Conservation (phyloP, 371 early-diverging fungal genomes). For the Lichtheimia ramosa region DNA sequence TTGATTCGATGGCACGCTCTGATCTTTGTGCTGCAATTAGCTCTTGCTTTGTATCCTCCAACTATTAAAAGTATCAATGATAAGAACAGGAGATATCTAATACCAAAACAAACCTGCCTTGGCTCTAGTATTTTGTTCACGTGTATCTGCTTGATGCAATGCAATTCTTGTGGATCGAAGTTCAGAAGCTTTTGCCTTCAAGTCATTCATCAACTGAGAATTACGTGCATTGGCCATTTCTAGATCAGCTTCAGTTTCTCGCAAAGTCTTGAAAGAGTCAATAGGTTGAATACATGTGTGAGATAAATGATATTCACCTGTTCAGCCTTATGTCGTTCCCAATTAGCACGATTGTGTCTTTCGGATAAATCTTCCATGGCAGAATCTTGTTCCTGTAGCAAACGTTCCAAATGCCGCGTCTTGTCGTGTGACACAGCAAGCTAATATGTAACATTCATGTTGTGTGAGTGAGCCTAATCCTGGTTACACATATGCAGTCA, state of each 20-base stretch:
- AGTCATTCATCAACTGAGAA: constrained; percentile 21
- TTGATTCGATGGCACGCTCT: constrained; percentile 30
- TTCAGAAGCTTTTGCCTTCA: constrained; percentile 21
- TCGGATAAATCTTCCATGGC: constrained; percentile 22
- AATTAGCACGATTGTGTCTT: constrained; percentile 14
- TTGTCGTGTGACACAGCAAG: constrained; percentile 25
- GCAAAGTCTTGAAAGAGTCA: constrained; percentile 22
- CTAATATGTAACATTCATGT: constrained; percentile 9
- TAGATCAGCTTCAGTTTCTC: constrained; percentile 29
- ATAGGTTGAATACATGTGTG: no score
- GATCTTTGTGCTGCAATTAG: constrained; percentile 26
- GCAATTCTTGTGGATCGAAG: neutral
- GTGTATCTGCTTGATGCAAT: constrained; percentile 22
- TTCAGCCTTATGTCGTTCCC: constrained; percentile 37
- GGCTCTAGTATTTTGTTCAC: constrained; percentile 24
- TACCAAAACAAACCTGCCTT: constrained; percentile 21
- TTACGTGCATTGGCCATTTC: constrained; percentile 28
- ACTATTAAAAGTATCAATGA: constrained; percentile 12
- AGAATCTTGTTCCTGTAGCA: constrained; percentile 24
- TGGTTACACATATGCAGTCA: neutral
- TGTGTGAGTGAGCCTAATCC: neutral
- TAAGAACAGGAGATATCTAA: neutral
- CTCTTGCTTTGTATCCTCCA: constrained; percentile 45
- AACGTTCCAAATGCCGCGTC: constrained; percentile 19
- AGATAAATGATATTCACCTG: constrained; percentile 14